These are phyloP conservation scores for Chlamydomonas asymmetrica DNA, from an alignment of 139 green algal species.

Conservation along the genomic window DNA sequence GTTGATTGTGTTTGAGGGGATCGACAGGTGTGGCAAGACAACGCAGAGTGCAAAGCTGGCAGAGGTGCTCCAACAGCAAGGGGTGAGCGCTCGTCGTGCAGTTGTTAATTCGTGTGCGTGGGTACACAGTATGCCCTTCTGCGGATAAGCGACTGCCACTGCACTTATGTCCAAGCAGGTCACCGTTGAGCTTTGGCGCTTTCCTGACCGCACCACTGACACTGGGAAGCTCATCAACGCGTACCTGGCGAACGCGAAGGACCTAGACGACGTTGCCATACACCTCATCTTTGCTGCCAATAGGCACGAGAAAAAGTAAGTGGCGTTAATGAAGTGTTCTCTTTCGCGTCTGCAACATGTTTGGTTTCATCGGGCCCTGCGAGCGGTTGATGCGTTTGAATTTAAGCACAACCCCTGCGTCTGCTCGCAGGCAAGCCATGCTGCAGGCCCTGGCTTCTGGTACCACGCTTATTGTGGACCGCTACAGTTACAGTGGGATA, in stretches of 20 bases:
- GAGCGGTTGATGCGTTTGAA: too few relatives aligned
- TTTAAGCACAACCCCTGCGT: not conserved
- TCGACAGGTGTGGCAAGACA: conserved; percentile 94
- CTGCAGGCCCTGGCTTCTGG: conserved; percentile 67
- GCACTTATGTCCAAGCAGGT: too few relatives aligned
- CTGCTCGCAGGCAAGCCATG: conserved; percentile 61
- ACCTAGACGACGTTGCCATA: conserved; percentile 76
- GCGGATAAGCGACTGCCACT: too few relatives aligned
- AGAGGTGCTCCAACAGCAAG: conserved; percentile 56
- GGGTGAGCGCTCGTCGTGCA: conserved; percentile 36
- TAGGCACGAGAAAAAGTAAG: conserved; percentile 91
- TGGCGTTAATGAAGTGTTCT: too few relatives aligned
- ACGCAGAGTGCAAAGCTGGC: conserved; percentile 85
- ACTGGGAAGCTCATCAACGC: conserved; percentile 85
- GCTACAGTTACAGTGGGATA: conserved; percentile 89
- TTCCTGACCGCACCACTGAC: conserved; percentile 87
- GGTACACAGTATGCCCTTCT: too few relatives aligned
- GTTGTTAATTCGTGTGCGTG: too few relatives aligned
- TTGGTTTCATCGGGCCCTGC: too few relatives aligned
- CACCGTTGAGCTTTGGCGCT: conserved; percentile 81
- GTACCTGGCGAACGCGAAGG: conserved; percentile 75
- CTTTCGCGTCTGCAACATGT: too few relatives aligned
- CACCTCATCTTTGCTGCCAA: conserved; percentile 97
- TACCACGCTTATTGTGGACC: conserved; percentile 89
- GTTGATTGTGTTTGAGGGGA: conserved; percentile 94